Percentiles rank a stretch among this genome's conserved stretches.
phyloP scores from a whole-genome alignment of 2,329 filamentous ascomycete genomes.

The Chaetomiaceae sp. region DNA sequence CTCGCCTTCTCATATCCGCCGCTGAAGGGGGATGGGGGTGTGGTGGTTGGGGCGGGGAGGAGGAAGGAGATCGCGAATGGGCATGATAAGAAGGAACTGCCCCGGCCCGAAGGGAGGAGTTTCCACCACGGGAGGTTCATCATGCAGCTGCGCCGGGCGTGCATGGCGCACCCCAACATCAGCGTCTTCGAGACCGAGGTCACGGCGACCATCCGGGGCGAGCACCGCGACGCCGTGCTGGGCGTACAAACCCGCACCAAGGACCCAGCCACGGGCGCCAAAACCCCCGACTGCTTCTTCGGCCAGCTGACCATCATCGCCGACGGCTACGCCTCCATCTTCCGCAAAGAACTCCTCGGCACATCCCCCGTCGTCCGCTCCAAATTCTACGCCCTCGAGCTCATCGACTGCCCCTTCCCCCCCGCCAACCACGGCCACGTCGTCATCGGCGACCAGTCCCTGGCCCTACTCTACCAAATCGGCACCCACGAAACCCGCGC shows the following conservation, averaged over 20 bases:
- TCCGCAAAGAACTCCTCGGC: slow-evolving; percentile 73
- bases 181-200: slow-evolving; percentile 89
- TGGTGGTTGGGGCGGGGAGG: slow-evolving; percentile 22
- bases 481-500: slow-evolving; percentile 89
- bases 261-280: slow-evolving; percentile 51
- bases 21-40: slow-evolving; percentile 45
- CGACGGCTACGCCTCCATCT: slow-evolving; percentile 89
- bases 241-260: slow-evolving; percentile 73
- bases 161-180: slow-evolving; percentile 72
- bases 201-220: slow-evolving; percentile 66
- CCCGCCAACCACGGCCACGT: slow-evolving; percentile 78
- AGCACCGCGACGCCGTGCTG: slow-evolving; percentile 66
- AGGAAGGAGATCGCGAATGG: slow-evolving; percentile 6
- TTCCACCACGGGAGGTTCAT: slow-evolving; percentile 98
- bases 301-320: slow-evolving; percentile 82
- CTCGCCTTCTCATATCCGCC: slow-evolving; percentile 76
- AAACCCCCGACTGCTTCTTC: slow-evolving; percentile 73
- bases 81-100: slow-evolving; percentile 24
- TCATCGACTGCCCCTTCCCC: slow-evolving; percentile 81
- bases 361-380: slow-evolving; percentile 67
- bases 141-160: slow-evolving; percentile 70
- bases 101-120: slow-evolving; percentile 65
- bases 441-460: slow-evolving; percentile 69
- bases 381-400: slow-evolving; percentile 90
- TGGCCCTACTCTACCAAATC: slow-evolving; percentile 93